Evolutionary conservation across 78 protist species (phyloP), one percentile per base, ranked within the genome.

Genomic region (Dictyostelium brefeldianum): DNA sequence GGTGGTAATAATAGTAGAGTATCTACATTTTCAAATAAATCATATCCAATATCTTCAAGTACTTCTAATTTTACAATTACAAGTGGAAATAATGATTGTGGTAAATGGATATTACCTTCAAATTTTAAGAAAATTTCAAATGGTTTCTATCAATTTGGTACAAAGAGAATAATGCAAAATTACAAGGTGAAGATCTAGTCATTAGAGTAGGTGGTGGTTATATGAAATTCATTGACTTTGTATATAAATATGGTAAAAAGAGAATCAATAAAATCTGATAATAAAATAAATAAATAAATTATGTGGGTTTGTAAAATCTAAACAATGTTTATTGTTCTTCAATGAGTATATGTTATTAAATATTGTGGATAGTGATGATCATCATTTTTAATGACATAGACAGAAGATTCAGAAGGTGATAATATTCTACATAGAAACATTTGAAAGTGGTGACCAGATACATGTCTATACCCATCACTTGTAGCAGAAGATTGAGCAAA

Each of bases 141-240:
- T 29, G 90, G 90, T 11, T 46, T 70, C 1, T 82, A 82, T 62
- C 80, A 69, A 70, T 82, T 82, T 69, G 90, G 90, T 8, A 50
- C 80, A 7, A 82, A 43, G 29, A 65, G 57, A 10, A 82, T 82
- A 82, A 82, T 51, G 43, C 80, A 3, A 17, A 62, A 9, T 47
- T 82, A 31, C 56, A 51, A 12, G 70, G 27, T 25, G 22, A 29
- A 10, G 22, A 57, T 29, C n/a, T 82, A n/a, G 59, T 82, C 2
- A 80, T 82, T 18, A 25, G 90, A 15, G 90, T 82, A 29, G 90
- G 90, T 51, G 90, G 90, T 70, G 90, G 90, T 4, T 82, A 67
- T 46, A 9, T 48, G 20, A 12, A 31, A 27, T 82, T 82, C 36
- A 53, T 43, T 17, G 80, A 69, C 5, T 82, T 53, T 71, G 81